Conservation (phyloP, 2,329 filamentous ascomycete species). For the Stagonosporopsis cucurbitacearum region DNA sequence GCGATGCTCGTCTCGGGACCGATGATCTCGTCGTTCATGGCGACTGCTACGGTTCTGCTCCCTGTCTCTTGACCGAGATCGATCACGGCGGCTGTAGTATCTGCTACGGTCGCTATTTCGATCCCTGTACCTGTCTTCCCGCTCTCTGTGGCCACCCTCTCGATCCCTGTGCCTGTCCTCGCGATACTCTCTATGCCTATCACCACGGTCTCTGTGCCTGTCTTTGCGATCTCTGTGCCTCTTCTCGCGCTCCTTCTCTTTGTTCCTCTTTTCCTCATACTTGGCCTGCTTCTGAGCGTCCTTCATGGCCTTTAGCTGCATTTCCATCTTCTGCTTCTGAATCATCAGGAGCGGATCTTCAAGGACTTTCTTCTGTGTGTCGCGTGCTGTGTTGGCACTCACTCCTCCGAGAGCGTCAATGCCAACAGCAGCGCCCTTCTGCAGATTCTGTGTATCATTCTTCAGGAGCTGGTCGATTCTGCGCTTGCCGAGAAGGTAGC, state of each 20-base stretch:
- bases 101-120: constrained; percentile 8
- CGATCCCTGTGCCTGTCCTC: background rate
- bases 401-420: constrained; percentile 62
- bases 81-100: constrained; percentile 22
- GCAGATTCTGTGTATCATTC: constrained; percentile 74
- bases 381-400: constrained; percentile 73
- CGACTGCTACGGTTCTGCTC: constrained; percentile 33
- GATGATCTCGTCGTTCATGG: constrained; percentile 41
- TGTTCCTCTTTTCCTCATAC: constrained; percentile 43
- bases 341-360: constrained; percentile 93
- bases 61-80: background rate
- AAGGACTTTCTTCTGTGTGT: constrained; percentile 84
- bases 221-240: constrained; percentile 51
- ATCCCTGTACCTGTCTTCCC: background rate
- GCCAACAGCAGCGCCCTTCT: constrained; percentile 64
- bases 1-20: constrained; percentile 28
- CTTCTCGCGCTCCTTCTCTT: constrained; percentile 54
- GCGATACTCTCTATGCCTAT: background rate
- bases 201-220: background rate
- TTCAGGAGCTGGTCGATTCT: constrained; percentile 87
- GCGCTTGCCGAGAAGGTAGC: constrained; percentile 89
- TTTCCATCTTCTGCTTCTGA: constrained; percentile 76
- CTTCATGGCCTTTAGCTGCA: constrained; percentile 68
- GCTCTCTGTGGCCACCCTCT: background rate
- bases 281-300: constrained; percentile 54